Percentiles rank a stretch among this genome's conserved stretches.
phyloP scores from a whole-genome alignment of 306 rosid genomes.

The Fagus crenata region DNA sequence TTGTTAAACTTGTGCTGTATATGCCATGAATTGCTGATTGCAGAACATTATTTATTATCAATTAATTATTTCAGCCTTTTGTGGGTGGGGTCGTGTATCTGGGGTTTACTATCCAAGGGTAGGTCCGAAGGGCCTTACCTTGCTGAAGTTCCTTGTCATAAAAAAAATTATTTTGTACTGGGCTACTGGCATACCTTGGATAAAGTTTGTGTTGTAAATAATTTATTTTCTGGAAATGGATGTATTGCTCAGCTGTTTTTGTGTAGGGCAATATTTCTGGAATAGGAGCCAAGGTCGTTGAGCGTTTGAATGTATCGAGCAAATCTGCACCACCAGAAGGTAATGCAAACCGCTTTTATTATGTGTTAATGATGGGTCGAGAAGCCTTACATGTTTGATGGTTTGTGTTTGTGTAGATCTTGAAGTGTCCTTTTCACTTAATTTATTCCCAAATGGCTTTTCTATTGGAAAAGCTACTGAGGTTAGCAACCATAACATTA shows the following conservation, averaged over 20 bases:
- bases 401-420: constrained; percentile 34
- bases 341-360: constrained; percentile 11
- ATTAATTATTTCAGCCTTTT: background rate
- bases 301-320: constrained; percentile 21
- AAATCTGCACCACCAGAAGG: constrained; percentile 27
- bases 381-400: constrained; percentile 16
- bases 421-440: constrained; percentile 42
- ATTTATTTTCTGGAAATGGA: background rate
- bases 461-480: constrained; percentile 35
- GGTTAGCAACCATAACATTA: constrained; percentile 29
- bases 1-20: background rate
- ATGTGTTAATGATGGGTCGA: background rate
- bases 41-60: background rate
- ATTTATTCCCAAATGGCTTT: constrained; percentile 40
- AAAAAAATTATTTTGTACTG: too few relatives aligned
- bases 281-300: constrained; percentile 22
- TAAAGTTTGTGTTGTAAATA: background rate
- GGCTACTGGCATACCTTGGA: background rate
- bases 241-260: background rate
- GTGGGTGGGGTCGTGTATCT: too few relatives aligned
- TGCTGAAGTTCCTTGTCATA: too few relatives aligned
- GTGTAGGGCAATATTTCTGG: constrained; percentile 25
- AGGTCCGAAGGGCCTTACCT: too few relatives aligned
- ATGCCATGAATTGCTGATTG: background rate
- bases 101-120: too few relatives aligned